A percentile compares a stretch with the other conserved stretches of the same genome.
Conservation (phyloP, 2,329 filamentous ascomycete species). For the Sclerotinia minor region DNA sequence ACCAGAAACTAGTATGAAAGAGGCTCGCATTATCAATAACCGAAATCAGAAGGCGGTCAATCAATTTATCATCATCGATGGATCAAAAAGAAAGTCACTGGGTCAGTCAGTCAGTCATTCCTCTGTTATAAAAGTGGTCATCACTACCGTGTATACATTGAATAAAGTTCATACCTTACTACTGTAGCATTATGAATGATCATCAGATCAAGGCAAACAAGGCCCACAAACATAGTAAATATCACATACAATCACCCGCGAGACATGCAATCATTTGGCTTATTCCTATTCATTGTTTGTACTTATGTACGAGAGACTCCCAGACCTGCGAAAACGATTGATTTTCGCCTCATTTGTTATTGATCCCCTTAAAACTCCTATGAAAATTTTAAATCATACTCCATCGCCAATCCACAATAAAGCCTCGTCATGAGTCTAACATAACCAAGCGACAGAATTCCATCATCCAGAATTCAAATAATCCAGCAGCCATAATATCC, state of each 20-base stretch:
- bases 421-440: conserved; percentile 3
- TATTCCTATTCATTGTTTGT: conserved; percentile 13
- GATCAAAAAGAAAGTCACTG: no score
- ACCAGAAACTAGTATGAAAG: no score
- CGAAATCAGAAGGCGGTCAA: not conserved
- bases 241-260: not conserved
- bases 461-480: not conserved
- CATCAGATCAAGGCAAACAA: not conserved
- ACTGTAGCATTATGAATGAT: not conserved
- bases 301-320: not conserved
- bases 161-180: not conserved
- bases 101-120: not conserved
- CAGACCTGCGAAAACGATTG: conserved; percentile 17
- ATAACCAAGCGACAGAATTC: not conserved
- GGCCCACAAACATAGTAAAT: not conserved
- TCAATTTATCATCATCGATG: not conserved
- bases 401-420: not conserved
- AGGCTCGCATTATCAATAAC: no score
- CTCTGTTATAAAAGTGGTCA: not conserved
- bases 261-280: not conserved
- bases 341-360: conserved; percentile 14
- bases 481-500: not conserved
- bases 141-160: not conserved
- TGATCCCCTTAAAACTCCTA: not conserved
- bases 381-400: not conserved